A percentile compares a stretch with the other conserved stretches of the same genome.
Evolutionary conservation across 495 filamentous ascomycete genomes (phyloP).

Genomic region (Hypoxylon fragiforme): DNA sequence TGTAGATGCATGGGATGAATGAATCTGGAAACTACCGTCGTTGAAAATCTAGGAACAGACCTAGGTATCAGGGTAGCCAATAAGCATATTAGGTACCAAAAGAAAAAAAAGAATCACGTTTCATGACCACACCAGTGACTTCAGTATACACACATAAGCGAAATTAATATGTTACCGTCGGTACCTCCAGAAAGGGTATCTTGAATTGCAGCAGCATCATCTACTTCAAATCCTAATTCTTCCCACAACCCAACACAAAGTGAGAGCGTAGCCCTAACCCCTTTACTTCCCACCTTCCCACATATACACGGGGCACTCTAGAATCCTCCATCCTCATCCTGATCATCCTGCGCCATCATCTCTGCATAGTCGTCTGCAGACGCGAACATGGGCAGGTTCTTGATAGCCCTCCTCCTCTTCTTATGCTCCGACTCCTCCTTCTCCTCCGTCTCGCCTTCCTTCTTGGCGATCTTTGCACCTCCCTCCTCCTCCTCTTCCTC

Average conservation of each 20-base stretch:
- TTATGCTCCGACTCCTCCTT: constrained; percentile 48
- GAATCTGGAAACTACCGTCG: too few relatives aligned
- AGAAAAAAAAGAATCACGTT: not conserved
- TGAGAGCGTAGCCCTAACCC: too few relatives aligned
- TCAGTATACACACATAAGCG: too few relatives aligned
- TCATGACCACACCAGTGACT: constrained; percentile 7
- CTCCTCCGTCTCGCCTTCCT: constrained; percentile 37
- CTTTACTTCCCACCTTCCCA: too few relatives aligned
- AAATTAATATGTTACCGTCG: not conserved
- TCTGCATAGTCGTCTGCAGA: constrained; percentile 91
- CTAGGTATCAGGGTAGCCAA: too few relatives aligned
- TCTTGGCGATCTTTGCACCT: constrained; percentile 14
- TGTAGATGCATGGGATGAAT: not conserved
- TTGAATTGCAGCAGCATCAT: constrained; percentile 19
- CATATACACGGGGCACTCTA: too few relatives aligned
- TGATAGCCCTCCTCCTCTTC: constrained; percentile 79
- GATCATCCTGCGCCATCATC: constrained; percentile 71
- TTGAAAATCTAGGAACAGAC: too few relatives aligned
- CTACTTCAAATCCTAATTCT: too few relatives aligned
- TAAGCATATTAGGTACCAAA: not conserved
- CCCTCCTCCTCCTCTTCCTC: constrained; percentile 32
- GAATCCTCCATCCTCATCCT: constrained; percentile 67
- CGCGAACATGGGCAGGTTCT: constrained; percentile 87
- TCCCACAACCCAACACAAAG: too few relatives aligned
- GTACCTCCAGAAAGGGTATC: constrained; percentile 20